Evolutionary conservation across 495 filamentous ascomycete genomes (phyloP).

Genomic region (Bryoglossum gracile): DNA sequence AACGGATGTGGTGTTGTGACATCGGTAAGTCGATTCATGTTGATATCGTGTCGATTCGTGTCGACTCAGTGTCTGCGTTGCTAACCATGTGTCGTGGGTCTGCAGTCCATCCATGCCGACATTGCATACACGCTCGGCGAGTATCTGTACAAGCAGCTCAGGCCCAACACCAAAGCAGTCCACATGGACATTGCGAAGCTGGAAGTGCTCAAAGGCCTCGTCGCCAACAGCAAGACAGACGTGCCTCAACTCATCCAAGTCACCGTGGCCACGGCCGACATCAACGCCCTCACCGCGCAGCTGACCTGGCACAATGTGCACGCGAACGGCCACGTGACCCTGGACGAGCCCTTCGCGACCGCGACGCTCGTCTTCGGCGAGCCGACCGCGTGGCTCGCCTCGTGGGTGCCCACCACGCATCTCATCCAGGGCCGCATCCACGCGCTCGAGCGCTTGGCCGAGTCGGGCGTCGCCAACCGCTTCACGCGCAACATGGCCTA

Average conservation of each 20-base stretch:
- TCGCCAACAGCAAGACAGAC: slow-evolving; percentile 45
- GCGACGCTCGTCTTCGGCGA: slow-evolving; percentile 42
- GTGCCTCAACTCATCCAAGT: slow-evolving; percentile 3
- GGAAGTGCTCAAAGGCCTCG: slow-evolving; percentile 62
- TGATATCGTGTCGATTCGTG: too few species aligned
- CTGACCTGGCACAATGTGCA: background rate
- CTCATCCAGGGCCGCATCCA: slow-evolving; percentile 45
- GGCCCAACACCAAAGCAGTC: slow-evolving; percentile 41
- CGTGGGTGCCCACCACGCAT: slow-evolving; percentile 46
- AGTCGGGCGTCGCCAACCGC: slow-evolving; percentile 34
- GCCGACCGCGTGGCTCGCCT: slow-evolving; percentile 38
- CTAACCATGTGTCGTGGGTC: too few species aligned
- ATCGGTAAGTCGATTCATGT: too few species aligned
- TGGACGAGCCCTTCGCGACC: slow-evolving; percentile 37
- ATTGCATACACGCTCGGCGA: slow-evolving; percentile 63
- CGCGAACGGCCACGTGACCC: slow-evolving; percentile 23
- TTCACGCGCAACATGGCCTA: slow-evolving; percentile 54
- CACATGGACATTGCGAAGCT: slow-evolving; percentile 54
- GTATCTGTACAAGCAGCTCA: slow-evolving; percentile 53
- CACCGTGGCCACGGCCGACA: background rate
- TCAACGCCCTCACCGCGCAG: background rate
- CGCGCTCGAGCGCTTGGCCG: slow-evolving; percentile 43
- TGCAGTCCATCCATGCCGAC: too few species aligned
- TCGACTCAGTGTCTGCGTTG: too few species aligned
- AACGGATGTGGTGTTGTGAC: slow-evolving; percentile 45